Percentiles rank a stretch among this genome's conserved stretches.
phyloP scores from a whole-genome alignment of 345 rosid species.

The Isatis tinctoria region DNA sequence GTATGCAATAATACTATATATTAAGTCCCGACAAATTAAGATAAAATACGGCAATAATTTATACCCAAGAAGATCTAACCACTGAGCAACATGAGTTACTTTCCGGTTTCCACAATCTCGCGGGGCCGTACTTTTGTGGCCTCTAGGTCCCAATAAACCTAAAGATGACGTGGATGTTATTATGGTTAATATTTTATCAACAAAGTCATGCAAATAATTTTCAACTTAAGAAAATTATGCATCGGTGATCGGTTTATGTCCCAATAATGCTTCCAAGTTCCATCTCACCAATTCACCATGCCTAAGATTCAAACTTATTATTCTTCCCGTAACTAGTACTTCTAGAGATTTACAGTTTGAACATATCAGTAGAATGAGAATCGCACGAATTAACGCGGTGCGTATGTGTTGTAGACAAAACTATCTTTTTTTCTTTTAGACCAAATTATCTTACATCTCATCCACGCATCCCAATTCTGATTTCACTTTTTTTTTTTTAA shows the following conservation, averaged over 20 bases:
- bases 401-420: not conserved
- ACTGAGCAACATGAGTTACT: not conserved
- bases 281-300: not conserved
- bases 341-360: not conserved
- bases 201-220: slow-evolving; percentile 11
- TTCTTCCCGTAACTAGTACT: not conserved
- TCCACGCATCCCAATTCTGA: not conserved
- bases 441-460: not conserved
- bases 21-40: not conserved
- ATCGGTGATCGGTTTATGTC: not conserved
- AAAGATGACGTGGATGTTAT: not conserved
- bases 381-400: not conserved
- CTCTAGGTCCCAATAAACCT: not conserved
- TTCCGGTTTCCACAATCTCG: slow-evolving; percentile 20
- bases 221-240: not conserved
- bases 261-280: not conserved
- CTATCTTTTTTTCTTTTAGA: no score
- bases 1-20: not conserved
- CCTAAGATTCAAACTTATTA: not conserved
- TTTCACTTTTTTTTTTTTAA: not conserved
- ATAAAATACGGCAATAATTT: not conserved
- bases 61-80: not conserved
- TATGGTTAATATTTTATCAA: not conserved
- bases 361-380: not conserved
- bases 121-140: slow-evolving; percentile 13